Percentiles rank a stretch among this genome's conserved stretches.
These are phyloP conservation scores for Linum usitatissimum DNA, from an alignment of 345 rosid species.

Conservation along the genomic window DNA sequence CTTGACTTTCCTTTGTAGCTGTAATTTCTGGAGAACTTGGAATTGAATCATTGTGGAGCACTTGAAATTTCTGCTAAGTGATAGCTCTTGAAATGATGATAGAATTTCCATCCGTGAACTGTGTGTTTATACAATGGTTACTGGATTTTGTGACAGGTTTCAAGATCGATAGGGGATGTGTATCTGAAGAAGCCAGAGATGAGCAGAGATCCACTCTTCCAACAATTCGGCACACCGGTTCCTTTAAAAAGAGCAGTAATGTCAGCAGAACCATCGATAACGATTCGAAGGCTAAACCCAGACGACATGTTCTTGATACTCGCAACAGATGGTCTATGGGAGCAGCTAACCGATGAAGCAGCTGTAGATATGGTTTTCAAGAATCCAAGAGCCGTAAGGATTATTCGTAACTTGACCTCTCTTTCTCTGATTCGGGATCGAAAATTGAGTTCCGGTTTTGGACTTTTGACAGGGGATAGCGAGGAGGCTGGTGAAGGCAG, in stretches of 20 bases:
- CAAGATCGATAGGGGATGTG: conserved; percentile 44
- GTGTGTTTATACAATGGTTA: neutral
- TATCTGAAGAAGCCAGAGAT: conserved; percentile 45
- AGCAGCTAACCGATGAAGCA: conserved; percentile 40
- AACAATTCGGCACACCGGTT: conserved; percentile 27
- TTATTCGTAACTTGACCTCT: neutral
- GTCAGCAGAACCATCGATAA: conserved; percentile 44
- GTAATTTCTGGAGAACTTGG: no score
- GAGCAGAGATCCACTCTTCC: conserved; percentile 22
- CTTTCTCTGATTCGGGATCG: neutral
- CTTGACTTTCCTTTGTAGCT: no score
- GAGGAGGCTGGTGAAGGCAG: conserved; percentile 42
- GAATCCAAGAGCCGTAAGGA: conserved; percentile 33
- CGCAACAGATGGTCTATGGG: conserved; percentile 57
- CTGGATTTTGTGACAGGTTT: conserved; percentile 21
- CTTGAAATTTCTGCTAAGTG: no score
- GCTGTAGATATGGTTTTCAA: conserved; percentile 33
- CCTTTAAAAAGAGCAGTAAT: conserved; percentile 33
- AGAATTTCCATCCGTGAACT: no score
- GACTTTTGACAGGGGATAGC: conserved; percentile 42
- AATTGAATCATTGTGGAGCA: no score
- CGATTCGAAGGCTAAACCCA: conserved; percentile 26
- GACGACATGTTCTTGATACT: conserved; percentile 35
- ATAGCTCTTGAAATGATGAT: no score
- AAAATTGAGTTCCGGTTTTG: neutral